Conservation (phyloP, 2,329 filamentous ascomycete genomes). For the Diaporthe australafricana region DNA sequence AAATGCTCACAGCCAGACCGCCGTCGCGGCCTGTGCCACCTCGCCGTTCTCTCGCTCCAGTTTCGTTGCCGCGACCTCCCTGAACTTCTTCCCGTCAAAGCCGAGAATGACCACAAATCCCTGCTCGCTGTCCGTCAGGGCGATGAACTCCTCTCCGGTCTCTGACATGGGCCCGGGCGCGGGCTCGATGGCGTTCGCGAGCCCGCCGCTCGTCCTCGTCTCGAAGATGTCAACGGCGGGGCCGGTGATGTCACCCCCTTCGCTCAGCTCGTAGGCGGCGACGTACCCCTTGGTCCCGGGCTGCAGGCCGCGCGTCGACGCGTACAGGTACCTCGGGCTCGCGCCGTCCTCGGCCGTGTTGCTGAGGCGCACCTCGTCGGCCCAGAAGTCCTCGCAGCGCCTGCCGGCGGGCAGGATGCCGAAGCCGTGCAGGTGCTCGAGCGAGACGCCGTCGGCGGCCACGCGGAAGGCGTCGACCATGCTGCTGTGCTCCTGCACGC, state of each 20-base stretch:
- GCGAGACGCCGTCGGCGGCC: conserved; percentile 23
- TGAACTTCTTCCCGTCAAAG: conserved; percentile 40
- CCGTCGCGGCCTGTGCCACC: conserved; percentile 33
- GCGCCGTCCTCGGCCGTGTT: background rate
- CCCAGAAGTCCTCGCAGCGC: conserved; percentile 33
- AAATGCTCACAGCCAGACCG: conserved; percentile 51
- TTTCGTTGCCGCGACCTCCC: conserved; percentile 31
- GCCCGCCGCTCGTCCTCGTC: conserved; percentile 39
- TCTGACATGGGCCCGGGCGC: conserved; percentile 34
- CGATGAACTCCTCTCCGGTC: conserved; percentile 35
- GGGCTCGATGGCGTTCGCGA: conserved; percentile 40
- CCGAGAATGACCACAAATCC: conserved; percentile 37
- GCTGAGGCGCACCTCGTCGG: conserved; percentile 40
- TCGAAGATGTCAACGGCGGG: conserved; percentile 37
- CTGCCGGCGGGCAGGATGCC: conserved; percentile 31
- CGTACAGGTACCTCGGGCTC: conserved; percentile 37
- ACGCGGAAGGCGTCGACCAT: conserved; percentile 40
- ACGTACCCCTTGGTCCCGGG: conserved; percentile 38
- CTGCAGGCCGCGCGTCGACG: conserved; percentile 37
- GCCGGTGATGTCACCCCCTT: conserved; percentile 30
- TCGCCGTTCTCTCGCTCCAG: conserved; percentile 12
- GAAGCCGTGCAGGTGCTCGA: conserved; percentile 36
- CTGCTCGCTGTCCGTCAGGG: conserved; percentile 38
- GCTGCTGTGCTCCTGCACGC: conserved; percentile 40
- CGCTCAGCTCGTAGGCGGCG: conserved; percentile 35